Conservation (phyloP, 2,329 filamentous ascomycete species). For the Verticillium nubilum region DNA sequence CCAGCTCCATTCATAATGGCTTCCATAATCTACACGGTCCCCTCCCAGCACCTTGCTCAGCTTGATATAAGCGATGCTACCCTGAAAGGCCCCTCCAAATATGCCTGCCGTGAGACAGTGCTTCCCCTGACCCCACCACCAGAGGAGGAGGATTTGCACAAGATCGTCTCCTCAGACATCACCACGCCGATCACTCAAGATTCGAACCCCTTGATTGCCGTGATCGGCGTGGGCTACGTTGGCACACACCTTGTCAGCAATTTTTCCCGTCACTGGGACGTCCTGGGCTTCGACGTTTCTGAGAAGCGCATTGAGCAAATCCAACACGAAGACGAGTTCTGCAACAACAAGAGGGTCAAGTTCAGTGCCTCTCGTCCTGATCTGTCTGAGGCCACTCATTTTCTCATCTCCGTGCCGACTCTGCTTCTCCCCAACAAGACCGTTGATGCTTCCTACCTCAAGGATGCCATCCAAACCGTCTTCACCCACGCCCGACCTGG, state of each 20-base stretch:
- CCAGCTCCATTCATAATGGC: not conserved
- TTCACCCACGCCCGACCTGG: slow-evolving; percentile 33
- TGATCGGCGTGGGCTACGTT: slow-evolving; percentile 49
- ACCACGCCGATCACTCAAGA: not conserved
- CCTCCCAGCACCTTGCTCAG: not conserved
- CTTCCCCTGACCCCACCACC: not conserved
- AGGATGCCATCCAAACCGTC: slow-evolving; percentile 36
- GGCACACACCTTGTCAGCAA: slow-evolving; percentile 40
- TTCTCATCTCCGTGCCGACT: slow-evolving; percentile 49
- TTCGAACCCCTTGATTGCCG: slow-evolving; percentile 31
- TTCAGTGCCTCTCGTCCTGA: slow-evolving; percentile 11
- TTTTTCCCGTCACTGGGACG: slow-evolving; percentile 33
- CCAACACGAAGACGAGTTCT: slow-evolving; percentile 14
- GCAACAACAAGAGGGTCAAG: not conserved
- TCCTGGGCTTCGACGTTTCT: slow-evolving; percentile 44
- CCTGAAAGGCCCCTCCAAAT: not conserved
- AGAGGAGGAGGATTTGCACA: not conserved
- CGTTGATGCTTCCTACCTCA: slow-evolving; percentile 41
- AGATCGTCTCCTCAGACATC: not conserved
- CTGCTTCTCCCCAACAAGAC: slow-evolving; percentile 38
- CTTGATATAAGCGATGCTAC: not conserved
- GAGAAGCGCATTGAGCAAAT: slow-evolving; percentile 29
- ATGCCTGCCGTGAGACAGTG: not conserved
- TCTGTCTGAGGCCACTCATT: slow-evolving; percentile 40
- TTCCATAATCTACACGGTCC: not conserved